Base-by-base conservation (phyloP, 495 filamentous ascomycete species). In the Physcia stellaris region DNA sequence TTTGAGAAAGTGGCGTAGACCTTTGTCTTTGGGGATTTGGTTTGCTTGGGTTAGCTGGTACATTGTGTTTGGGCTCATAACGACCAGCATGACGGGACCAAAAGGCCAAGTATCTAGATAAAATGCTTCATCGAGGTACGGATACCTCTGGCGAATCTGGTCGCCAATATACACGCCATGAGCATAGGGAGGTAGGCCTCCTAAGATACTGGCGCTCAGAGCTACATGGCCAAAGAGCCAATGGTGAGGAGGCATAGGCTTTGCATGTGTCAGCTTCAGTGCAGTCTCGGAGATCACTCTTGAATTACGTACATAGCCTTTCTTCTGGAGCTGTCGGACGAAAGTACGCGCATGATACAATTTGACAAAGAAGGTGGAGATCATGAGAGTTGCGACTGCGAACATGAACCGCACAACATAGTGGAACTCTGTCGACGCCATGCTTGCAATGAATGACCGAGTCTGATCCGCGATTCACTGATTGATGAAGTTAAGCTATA, bases 101-200 rank as follows among this genome's bases (percentile, higher is more conserved):
- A 56, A 55, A 2, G 58, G 54, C 56, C 58, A 61, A 10, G 49
- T 41, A 32, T 59, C 48, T 2, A 59, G 19, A 35, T 53, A 58
- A 47, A 53, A 56, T 9, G 55, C 35, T 4, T 47, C 49, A 13
- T 42, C 41, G 13, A 49, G 4, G 11, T 49, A 27, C 1, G 43
- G 47, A 13, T 22, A 29, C 0, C 32, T 22, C 15, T 16, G 24
- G 21, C 19, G 24, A 3, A 49, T 31, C 26, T 26, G 27, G 4
- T 30, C 35, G 1, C 48, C 48, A 16, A 55, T 37, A 30, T 37
- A 43, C 9, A 40, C 28, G 4, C 35, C 40, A 11, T 43, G 39
- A 12, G 29, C 27, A 39, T 46, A 40, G 24, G 11, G 13, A 2
- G 49, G 50, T 2, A 50, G 15, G 9, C 32, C 35, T 9, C 42